Conservation (phyloP, 352 stramenopile species). For the Vaucheria bursata region DNA sequence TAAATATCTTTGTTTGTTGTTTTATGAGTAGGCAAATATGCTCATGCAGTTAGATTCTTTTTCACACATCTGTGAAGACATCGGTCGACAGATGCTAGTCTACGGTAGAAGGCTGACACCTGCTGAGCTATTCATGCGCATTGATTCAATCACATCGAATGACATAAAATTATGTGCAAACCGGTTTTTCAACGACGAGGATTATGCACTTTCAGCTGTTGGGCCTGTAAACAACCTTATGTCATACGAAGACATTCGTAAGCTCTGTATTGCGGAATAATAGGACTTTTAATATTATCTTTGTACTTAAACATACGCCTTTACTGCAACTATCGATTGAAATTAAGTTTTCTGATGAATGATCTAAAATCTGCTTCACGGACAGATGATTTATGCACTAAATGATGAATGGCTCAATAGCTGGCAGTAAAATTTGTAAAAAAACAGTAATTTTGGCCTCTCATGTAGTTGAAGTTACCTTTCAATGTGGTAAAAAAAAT, state of each 20-base stretch:
- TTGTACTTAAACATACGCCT: no score
- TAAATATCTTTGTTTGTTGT: conserved; percentile 50
- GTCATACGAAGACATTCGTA: conserved; percentile 94
- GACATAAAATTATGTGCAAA: conserved; percentile 76
- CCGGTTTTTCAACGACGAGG: conserved; percentile 81
- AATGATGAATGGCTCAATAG: no score
- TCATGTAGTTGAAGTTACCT: no score
- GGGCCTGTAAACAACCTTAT: conserved; percentile 95
- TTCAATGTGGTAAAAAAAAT: no score
- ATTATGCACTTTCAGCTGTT: conserved; percentile 91
- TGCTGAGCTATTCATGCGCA: conserved; percentile 96
- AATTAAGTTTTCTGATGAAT: no score
- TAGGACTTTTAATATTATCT: no score
- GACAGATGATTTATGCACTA: no score
- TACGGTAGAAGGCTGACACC: conserved; percentile 88
- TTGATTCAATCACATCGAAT: conserved; percentile 91
- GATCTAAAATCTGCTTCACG: no score
- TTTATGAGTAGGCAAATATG: conserved; percentile 77
- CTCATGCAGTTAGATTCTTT: conserved; percentile 97
- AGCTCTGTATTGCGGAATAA: conserved; percentile 10
- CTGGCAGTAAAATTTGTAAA: no score
- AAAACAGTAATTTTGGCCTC: no score
- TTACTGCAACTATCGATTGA: no score
- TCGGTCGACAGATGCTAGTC: conserved; percentile 95
- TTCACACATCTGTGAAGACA: conserved; percentile 96